phyloP scores from a whole-genome alignment of 441 rosid species.

The Adansonia grandidieri region DNA sequence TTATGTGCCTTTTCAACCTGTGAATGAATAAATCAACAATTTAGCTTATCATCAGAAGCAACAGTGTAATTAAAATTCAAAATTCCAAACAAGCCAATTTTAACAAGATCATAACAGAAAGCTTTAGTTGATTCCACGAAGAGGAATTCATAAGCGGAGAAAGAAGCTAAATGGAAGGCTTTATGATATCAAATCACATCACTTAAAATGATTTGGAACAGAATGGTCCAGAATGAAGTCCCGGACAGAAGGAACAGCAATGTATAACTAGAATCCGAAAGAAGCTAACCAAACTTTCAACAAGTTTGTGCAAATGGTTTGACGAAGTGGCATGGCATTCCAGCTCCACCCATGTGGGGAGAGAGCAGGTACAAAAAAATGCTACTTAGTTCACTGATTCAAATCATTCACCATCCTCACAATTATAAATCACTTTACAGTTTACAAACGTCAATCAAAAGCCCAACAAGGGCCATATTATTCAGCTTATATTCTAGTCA shows the following conservation, averaged over 20 bases:
- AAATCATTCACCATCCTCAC: not conserved
- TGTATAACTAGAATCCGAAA: not conserved
- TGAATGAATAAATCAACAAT: conserved; percentile 23
- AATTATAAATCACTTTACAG: not conserved
- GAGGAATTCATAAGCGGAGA: not conserved
- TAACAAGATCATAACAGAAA: not conserved
- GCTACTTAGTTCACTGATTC: not conserved
- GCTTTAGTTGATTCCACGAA: not conserved
- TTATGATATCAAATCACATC: not conserved
- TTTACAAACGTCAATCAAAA: not conserved
- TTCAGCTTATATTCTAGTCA: not conserved
- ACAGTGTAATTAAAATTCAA: not conserved
- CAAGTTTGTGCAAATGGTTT: not conserved
- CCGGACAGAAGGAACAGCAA: not conserved
- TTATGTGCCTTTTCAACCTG: conserved; percentile 97
- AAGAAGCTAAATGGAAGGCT: not conserved
- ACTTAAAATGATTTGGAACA: not conserved
- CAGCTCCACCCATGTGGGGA: not conserved
- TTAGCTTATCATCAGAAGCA: conserved; percentile 12
- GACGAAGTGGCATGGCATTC: not conserved
- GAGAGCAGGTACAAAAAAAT: not conserved
- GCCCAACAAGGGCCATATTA: not conserved
- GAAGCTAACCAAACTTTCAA: not conserved
- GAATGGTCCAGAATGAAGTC: not conserved
- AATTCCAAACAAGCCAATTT: not conserved